Conservation (phyloP, 2,329 filamentous ascomycete species). For the Neofusicoccum parvum region DNA sequence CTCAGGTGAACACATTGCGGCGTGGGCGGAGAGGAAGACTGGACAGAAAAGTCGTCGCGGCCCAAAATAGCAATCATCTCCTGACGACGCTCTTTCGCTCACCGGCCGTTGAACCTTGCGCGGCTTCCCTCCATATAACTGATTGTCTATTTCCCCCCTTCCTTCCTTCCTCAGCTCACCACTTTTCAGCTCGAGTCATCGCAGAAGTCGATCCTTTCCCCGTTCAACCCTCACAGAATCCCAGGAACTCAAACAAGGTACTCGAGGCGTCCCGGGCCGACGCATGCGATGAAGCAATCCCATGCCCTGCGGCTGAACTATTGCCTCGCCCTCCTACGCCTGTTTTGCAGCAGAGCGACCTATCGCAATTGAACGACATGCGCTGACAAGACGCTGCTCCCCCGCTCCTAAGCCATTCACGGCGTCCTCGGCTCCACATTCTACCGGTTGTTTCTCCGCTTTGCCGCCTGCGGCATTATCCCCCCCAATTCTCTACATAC, state of each 20-base stretch:
- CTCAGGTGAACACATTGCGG: not conserved
- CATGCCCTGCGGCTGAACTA: too few species aligned
- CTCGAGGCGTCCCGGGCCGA: not conserved
- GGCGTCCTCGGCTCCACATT: too few species aligned
- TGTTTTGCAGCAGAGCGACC: too few species aligned
- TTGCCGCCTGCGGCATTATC: not conserved
- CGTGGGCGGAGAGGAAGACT: not conserved
- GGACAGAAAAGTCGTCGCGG: not conserved
- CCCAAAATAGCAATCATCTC: not conserved
- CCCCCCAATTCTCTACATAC: too few species aligned
- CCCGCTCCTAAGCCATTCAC: too few species aligned
- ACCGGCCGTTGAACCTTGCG: not conserved
- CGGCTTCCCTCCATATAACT: not conserved
- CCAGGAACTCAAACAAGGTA: not conserved
- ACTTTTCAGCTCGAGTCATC: constrained; percentile 12
- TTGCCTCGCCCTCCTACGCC: too few species aligned
- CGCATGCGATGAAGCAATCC: not conserved
- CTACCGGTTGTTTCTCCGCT: not conserved
- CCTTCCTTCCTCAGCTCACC: constrained; percentile 4
- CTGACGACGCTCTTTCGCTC: not conserved
- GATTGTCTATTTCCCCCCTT: not conserved
- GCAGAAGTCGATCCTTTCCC: not conserved
- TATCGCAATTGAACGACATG: too few species aligned
- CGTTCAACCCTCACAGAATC: not conserved
- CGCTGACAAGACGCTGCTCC: too few species aligned